Evolutionary conservation across 1,284 basidiomycete genomes (phyloP).

Genomic region (Baeospora myosura): DNA sequence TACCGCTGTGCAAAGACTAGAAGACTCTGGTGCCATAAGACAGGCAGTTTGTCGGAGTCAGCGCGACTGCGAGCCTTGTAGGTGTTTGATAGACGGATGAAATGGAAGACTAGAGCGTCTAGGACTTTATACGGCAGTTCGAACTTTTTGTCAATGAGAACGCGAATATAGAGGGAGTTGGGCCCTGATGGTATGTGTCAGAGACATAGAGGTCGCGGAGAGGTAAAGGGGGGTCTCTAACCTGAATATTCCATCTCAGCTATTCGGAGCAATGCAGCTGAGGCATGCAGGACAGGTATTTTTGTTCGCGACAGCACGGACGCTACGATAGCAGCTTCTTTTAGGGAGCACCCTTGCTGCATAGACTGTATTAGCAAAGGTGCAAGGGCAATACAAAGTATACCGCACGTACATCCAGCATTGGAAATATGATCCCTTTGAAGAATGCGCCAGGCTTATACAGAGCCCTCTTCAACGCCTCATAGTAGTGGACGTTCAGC

Average conservation of each 20-base stretch:
- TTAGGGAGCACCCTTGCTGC: conserved; percentile 77
- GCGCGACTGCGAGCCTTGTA: conserved; percentile 64
- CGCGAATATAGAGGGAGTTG: conserved; percentile 94
- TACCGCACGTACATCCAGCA: conserved; percentile 71
- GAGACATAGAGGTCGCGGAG: background rate
- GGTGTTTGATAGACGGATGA: conserved; percentile 89
- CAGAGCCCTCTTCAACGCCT: conserved; percentile 83
- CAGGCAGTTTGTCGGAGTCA: conserved; percentile 76
- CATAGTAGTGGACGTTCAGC: conserved; percentile 90
- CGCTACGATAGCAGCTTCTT: conserved; percentile 92
- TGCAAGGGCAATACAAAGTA: background rate
- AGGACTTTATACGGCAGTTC: conserved; percentile 98
- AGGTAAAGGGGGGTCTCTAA: conserved; percentile 17
- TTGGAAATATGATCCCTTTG: conserved; percentile 95
- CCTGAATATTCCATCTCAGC: conserved; percentile 96
- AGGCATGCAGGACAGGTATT: conserved; percentile 92
- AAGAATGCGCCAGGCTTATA: conserved; percentile 99
- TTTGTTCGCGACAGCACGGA: conserved; percentile 90
- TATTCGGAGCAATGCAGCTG: conserved; percentile 88
- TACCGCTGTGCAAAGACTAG: conserved; percentile 92
- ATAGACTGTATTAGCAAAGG: background rate
- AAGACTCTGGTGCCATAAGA: conserved; percentile 97
- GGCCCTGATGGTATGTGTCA: conserved; percentile 52
- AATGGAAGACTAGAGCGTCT: conserved; percentile 97
- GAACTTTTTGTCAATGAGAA: conserved; percentile 97